Evolutionary conservation across 75 land plant genomes (phyloP).

Genomic region (Cryptomeria japonica): DNA sequence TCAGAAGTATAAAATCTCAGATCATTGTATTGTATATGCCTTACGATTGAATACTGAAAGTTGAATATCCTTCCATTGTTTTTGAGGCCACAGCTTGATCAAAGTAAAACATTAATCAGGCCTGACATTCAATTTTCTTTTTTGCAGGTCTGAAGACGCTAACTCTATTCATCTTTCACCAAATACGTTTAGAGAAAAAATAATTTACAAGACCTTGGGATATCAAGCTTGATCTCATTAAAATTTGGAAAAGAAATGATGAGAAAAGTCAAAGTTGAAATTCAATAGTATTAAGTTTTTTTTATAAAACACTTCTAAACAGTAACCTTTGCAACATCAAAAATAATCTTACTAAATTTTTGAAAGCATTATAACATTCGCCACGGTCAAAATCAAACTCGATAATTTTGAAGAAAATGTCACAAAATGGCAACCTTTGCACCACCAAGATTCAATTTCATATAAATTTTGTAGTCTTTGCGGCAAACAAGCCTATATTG

Average conservation of each 20-base stretch:
- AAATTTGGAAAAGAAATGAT: neutral
- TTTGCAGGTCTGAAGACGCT: no score
- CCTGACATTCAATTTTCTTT: no score
- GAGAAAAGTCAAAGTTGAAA: neutral
- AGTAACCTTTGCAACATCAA: neutral
- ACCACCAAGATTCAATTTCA: neutral
- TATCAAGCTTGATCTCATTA: neutral
- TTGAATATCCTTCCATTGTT: no score
- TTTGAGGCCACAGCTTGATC: no score
- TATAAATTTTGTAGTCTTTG: neutral
- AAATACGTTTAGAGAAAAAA: no score
- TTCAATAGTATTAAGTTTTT: neutral
- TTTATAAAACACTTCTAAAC: neutral
- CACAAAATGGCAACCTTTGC: neutral
- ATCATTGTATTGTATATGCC: no score
- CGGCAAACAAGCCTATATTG: neutral
- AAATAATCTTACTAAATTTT: neutral
- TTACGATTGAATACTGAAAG: no score
- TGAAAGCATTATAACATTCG: neutral
- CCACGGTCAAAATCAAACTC: neutral
- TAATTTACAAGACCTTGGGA: neutral
- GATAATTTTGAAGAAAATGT: neutral
- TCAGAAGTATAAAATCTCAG: no score
- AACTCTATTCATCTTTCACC: no score
- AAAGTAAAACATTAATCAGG: no score